Base-by-base conservation (phyloP, 2,329 filamentous ascomycete genomes). In the Neofusicoccum ribis region DNA sequence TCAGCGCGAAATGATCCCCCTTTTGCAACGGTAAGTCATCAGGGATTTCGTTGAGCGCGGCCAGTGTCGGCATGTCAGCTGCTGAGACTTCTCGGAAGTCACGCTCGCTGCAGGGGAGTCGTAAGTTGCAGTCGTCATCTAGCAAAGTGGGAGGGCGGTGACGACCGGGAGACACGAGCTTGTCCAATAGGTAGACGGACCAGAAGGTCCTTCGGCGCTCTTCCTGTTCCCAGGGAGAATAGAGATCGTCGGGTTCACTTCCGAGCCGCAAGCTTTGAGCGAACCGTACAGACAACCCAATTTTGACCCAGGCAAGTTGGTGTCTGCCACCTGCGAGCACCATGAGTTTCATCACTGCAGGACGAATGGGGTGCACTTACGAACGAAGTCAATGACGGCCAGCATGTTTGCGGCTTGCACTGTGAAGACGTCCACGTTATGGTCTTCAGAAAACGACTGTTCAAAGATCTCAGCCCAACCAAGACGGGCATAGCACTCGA, bases 111-210 rank as follows among this genome's bases (percentile, higher is more conserved):
- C 14, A 74, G 71, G 76, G 75, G 14, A 79, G 67, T 36, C 72
- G 71, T 1, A 78, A 63, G 11, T 68, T 69, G 66, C 75, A 78
- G 44, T 76, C 70, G 4, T 71, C 71, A 51, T 78, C 76, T 1
- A 71, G 67, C 41, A 80, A 70, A 4, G 75, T 73, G 2, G 74
- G 71, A 1, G 77, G 76, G 17, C 77, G 70, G 41, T 72, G 70
- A 6, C 74, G 72, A 2, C 73, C 76, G 65, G 77, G 78, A 14
- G 76, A 78, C 5, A 77, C 71, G 4, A 79, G 69, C 39, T 72
- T 73, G 63, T 79, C 77, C 1, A 78, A 68, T 6, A 79, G 70
- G 62, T 78, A 79, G 20, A 79, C 69, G 3, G 77, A 79, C 77
- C 77, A 79, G 52, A 79, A 79, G 0, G 74, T 71, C 11, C 73